phyloP scores from a whole-genome alignment of 148 eudicot genomes.

The Pharnaceum exiguum region DNA sequence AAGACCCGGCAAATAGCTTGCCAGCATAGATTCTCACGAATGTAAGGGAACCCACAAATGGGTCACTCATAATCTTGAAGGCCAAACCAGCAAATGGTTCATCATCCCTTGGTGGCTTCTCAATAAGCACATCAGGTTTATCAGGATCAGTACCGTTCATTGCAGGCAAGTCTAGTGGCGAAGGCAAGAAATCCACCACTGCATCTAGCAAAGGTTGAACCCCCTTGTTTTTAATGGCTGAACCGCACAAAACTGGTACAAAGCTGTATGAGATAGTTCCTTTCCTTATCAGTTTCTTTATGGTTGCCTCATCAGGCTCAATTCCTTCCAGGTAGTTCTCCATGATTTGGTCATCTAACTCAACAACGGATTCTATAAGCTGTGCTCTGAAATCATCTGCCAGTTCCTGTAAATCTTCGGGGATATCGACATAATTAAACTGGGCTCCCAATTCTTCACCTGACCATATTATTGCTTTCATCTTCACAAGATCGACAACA shows the following conservation, averaged over 20 bases:
- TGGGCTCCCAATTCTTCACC: slow-evolving; percentile 96
- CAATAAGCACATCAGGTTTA: slow-evolving; percentile 65
- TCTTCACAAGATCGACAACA: slow-evolving; percentile 80
- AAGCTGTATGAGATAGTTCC: slow-evolving; percentile 66
- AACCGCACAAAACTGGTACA: slow-evolving; percentile 92
- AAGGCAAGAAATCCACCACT: slow-evolving; percentile 95
- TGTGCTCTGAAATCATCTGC: slow-evolving; percentile 67
- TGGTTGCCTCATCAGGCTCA: slow-evolving; percentile 86
- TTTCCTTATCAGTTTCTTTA: slow-evolving; percentile 72
- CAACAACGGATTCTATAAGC: slow-evolving; percentile 71
- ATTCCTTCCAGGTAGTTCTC: slow-evolving; percentile 77
- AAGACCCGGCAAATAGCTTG: slow-evolving; percentile 80
- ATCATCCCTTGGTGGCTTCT: slow-evolving; percentile 69
- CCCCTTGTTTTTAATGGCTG: slow-evolving; percentile 97
- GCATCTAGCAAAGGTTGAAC: slow-evolving; percentile 97
- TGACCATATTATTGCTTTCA: slow-evolving; percentile 88
- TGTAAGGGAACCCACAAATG: slow-evolving; percentile 94
- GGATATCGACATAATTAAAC: slow-evolving; percentile 68
- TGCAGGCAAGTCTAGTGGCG: slow-evolving; percentile 86
- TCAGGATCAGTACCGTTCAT: slow-evolving; percentile 95
- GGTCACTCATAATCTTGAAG: slow-evolving; percentile 94
- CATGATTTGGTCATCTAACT: slow-evolving; percentile 82
- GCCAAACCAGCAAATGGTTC: slow-evolving; percentile 93
- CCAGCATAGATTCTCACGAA: slow-evolving; percentile 92
- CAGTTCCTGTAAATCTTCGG: slow-evolving; percentile 65